Conservation (phyloP, 495 filamentous ascomycete genomes). For the Hyaloscypha bicolor region DNA sequence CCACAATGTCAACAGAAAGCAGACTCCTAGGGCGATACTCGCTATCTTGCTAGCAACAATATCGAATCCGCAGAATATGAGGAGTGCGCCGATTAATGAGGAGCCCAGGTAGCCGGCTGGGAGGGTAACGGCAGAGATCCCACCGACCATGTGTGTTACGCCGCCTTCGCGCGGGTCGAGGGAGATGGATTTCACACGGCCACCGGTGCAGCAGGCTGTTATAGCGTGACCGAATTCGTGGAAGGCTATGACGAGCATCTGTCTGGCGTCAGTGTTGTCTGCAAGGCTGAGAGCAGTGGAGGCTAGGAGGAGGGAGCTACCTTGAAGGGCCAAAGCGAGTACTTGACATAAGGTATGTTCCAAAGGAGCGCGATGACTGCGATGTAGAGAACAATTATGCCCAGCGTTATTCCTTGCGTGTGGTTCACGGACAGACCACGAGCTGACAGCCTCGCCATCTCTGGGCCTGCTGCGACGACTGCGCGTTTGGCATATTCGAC, state of each 20-base stretch:
- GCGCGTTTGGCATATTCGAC: constrained; percentile 14
- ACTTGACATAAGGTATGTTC: constrained; percentile 77
- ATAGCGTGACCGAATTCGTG: constrained; percentile 83
- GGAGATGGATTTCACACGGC: constrained; percentile 71
- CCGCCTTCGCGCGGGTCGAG: constrained; percentile 70
- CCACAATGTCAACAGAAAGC: constrained; percentile 77
- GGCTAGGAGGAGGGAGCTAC: constrained; percentile 39
- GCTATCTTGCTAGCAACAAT: constrained; percentile 79
- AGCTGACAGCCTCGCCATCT: constrained; percentile 32
- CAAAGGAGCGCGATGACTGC: constrained; percentile 75
- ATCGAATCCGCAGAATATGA: constrained; percentile 81
- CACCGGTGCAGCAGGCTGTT: constrained; percentile 71
- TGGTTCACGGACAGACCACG: constrained; percentile 67
- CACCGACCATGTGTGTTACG: constrained; percentile 80
- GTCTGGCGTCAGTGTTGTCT: neutral
- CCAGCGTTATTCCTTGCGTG: constrained; percentile 74
- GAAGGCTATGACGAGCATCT: constrained; percentile 86
- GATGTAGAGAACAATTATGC: constrained; percentile 68
- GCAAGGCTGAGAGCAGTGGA: neutral
- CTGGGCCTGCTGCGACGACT: constrained; percentile 32
- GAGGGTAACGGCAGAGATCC: constrained; percentile 69
- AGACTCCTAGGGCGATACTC: constrained; percentile 69
- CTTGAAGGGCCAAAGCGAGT: constrained; percentile 82
- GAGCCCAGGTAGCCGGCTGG: constrained; percentile 79
- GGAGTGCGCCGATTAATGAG: constrained; percentile 71